These are phyloP conservation scores for Raphanus raphanistrum DNA, from an alignment of 345 rosid species.

Conservation along the genomic window DNA sequence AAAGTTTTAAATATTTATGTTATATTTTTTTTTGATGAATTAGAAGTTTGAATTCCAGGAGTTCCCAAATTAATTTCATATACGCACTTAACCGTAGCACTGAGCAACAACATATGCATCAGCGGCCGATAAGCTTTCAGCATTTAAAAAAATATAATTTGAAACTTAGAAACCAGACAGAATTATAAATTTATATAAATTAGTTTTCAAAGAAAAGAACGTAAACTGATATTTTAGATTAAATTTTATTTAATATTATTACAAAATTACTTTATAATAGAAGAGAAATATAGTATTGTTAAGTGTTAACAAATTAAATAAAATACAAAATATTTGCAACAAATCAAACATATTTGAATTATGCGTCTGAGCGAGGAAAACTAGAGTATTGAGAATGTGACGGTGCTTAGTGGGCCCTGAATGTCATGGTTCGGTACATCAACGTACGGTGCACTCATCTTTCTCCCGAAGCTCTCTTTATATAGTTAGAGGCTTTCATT, in stretches of 20 bases:
- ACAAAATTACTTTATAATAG: neutral
- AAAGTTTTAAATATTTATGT: neutral
- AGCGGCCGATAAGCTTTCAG: neutral
- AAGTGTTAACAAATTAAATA: neutral
- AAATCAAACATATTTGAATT: neutral
- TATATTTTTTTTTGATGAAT: neutral
- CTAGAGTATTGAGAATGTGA: conserved; percentile 27
- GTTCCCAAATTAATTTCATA: neutral
- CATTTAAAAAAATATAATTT: neutral
- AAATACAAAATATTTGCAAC: neutral
- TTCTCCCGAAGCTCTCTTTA: conserved; percentile 5
- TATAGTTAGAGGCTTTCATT: conserved; percentile 11
- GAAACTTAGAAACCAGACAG: neutral
- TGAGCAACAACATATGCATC: neutral
- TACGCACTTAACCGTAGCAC: neutral
- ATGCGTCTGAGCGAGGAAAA: conserved; percentile 1
- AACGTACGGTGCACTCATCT: conserved; percentile 26
- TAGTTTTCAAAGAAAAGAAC: no score
- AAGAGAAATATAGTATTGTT: neutral
- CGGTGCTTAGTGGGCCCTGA: conserved; percentile 22
- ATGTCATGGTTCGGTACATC: conserved; percentile 32
- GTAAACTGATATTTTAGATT: neutral
- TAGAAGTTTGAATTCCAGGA: neutral
- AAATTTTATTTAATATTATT: neutral
- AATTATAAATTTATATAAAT: neutral